phyloP scores from a whole-genome alignment of 768 basidiomycete species.

The Macrolepiota albuminosa region DNA sequence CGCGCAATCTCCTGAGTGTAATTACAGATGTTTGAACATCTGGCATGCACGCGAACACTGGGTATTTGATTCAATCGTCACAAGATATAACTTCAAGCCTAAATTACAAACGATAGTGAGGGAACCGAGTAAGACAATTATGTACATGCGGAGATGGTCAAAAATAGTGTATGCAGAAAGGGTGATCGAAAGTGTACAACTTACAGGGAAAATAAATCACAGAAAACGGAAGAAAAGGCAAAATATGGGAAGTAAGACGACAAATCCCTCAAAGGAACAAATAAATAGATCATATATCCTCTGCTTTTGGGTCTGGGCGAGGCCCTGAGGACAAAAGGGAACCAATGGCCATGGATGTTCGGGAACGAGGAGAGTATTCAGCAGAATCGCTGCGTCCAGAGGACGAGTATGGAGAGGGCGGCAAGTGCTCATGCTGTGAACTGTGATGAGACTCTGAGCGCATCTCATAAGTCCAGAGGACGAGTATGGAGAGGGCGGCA shows the following conservation, averaged over 20 bases:
- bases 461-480: slow-evolving; percentile 49
- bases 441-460: slow-evolving; percentile 27
- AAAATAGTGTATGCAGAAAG: slow-evolving; percentile 1
- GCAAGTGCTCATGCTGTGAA: slow-evolving; percentile 41
- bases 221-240: background rate
- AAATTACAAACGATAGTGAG: slow-evolving; percentile 2
- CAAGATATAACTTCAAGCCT: slow-evolving; percentile 1
- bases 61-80: slow-evolving; percentile 6
- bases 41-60: background rate
- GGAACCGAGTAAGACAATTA: slow-evolving; percentile 8
- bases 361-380: slow-evolving; percentile 66
- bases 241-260: background rate
- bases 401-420: slow-evolving; percentile 73
- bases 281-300: slow-evolving; percentile 22
- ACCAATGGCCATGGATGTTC: slow-evolving; percentile 77
- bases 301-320: slow-evolving; percentile 32
- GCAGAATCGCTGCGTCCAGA: slow-evolving; percentile 60
- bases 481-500: slow-evolving; percentile 72
- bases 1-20: background rate
- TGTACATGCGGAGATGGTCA: slow-evolving; percentile 2
- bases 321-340: slow-evolving; percentile 55
- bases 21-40: background rate
- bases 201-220: slow-evolving; percentile 10
- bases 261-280: background rate
- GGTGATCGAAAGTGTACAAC: slow-evolving; percentile 11